These are phyloP conservation scores for Trichoderma koningiopsis DNA, from an alignment of 2,329 filamentous ascomycete genomes.

Conservation along the genomic window DNA sequence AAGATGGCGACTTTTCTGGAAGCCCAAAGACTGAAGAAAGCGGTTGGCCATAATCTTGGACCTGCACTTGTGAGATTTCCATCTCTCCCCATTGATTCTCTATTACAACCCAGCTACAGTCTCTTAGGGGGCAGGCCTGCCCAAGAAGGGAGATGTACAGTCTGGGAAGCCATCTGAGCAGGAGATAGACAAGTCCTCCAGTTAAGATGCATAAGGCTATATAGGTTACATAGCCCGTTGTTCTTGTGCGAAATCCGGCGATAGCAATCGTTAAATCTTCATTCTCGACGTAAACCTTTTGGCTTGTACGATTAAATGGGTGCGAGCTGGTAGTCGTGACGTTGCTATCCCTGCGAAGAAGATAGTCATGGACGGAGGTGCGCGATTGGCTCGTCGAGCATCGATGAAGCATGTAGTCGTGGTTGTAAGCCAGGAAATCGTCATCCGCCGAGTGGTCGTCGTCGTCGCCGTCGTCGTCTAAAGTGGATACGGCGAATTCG, in stretches of 20 bases:
- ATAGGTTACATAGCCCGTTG: constrained; percentile 69
- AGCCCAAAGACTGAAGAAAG: constrained; percentile 68
- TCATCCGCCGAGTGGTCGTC: constrained; percentile 46
- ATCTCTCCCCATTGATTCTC: constrained; percentile 99
- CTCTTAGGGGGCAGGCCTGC: constrained; percentile 64
- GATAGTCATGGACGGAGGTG: constrained; percentile 60
- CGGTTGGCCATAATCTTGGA: constrained; percentile 55
- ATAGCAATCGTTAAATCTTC: constrained; percentile 94
- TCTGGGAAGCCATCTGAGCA: constrained; percentile 86
- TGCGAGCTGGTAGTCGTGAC: constrained; percentile 68
- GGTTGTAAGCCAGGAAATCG: constrained; percentile 43
- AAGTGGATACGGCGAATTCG: constrained; percentile 31
- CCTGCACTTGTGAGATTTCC: constrained; percentile 68
- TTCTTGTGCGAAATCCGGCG: constrained; percentile 83
- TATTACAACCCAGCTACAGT: constrained; percentile 88
- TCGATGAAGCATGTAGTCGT: constrained; percentile 57
- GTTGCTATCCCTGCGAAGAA: constrained; percentile 71
- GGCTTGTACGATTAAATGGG: constrained; percentile 67
- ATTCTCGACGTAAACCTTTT: constrained; percentile 90
- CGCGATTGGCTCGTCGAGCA: constrained; percentile 64
- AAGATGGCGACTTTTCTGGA: constrained; percentile 60
- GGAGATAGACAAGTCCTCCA: constrained; percentile 75
- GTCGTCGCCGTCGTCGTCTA: constrained; percentile 45
- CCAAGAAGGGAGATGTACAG: constrained; percentile 82
- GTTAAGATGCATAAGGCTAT: constrained; percentile 70